A percentile compares a stretch with the other conserved stretches of the same genome.
Conservation (phyloP, 352 stramenopile genomes). For the Pythium insidiosum region DNA sequence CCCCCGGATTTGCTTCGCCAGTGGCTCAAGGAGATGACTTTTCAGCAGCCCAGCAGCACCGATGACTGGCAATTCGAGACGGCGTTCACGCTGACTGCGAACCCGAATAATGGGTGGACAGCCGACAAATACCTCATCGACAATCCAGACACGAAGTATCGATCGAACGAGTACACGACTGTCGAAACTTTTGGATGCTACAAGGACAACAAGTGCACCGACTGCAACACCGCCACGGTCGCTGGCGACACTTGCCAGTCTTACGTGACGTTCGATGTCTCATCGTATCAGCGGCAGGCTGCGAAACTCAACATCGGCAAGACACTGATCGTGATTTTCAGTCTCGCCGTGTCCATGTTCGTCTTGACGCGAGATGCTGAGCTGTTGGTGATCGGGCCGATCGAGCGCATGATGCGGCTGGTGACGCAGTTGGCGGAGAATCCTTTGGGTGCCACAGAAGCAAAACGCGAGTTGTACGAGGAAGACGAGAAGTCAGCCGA, state of each 20-base stretch:
- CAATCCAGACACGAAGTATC: conserved; percentile 29
- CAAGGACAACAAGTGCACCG: conserved; percentile 41
- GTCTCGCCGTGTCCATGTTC: conserved; percentile 86
- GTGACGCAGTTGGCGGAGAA: conserved; percentile 66
- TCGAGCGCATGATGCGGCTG: conserved; percentile 93
- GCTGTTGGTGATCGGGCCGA: conserved; percentile 93
- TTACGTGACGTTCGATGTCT: conserved; percentile 71
- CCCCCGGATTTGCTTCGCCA: conserved; percentile 23
- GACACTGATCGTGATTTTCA: conserved; percentile 88
- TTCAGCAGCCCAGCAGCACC: conserved; percentile 41
- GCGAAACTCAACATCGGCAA: conserved; percentile 75
- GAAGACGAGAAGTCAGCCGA: conserved; percentile 53
- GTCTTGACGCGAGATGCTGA: conserved; percentile 93
- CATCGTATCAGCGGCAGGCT: conserved; percentile 21
- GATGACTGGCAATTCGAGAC: conserved; percentile 33
- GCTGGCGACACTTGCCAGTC: conserved; percentile 58
- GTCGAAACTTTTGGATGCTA: conserved; percentile 69
- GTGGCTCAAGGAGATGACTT: conserved; percentile 56
- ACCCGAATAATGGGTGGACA: conserved; percentile 73
- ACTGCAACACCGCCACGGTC: conserved; percentile 26
- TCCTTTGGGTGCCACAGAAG: conserved; percentile 54
- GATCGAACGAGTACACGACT: conserved; percentile 46
- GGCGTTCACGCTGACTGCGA: conserved; percentile 28
- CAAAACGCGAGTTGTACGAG: conserved; percentile 70
- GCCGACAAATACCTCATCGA: conserved; percentile 34